Percentiles rank a stretch among this genome's conserved stretches.
phyloP scores from a whole-genome alignment of 495 filamentous ascomycete genomes.

The Hypoxylon crocopeplum region DNA sequence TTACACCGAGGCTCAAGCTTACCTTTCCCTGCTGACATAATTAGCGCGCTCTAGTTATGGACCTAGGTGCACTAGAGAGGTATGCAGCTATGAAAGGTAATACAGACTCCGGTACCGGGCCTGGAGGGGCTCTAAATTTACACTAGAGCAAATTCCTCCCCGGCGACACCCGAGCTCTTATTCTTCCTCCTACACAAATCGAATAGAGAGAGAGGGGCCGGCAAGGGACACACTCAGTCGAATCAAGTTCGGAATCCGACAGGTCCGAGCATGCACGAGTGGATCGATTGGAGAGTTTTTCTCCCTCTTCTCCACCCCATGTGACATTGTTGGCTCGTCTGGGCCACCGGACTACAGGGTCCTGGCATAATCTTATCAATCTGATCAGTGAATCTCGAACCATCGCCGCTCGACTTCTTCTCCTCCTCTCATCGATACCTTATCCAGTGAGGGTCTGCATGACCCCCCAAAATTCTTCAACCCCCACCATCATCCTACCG shows the following conservation, averaged over 20 bases:
- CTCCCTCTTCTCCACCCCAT: conserved; percentile 24
- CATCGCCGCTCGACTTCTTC: conserved; percentile 22
- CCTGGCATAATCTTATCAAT: conserved; percentile 51
- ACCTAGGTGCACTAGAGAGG: no score
- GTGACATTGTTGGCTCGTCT: conserved; percentile 28
- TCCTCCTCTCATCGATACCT: neutral
- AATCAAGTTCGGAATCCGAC: conserved; percentile 36
- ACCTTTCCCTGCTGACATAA: conserved; percentile 15
- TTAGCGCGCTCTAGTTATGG: no score
- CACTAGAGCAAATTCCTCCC: conserved; percentile 19
- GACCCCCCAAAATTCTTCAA: conserved; percentile 15
- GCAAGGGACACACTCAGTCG: neutral
- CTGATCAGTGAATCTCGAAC: conserved; percentile 45
- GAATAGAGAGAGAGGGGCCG: no score
- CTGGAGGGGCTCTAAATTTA: neutral
- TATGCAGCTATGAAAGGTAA: no score
- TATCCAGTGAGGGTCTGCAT: conserved; percentile 11
- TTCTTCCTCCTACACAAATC: neutral
- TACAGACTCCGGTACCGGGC: conserved; percentile 30
- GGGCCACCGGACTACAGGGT: conserved; percentile 29
- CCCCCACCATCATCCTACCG: conserved; percentile 20
- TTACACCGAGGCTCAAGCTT: conserved; percentile 4
- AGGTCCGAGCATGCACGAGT: conserved; percentile 32
- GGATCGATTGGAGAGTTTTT: conserved; percentile 25
- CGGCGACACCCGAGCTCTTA: conserved; percentile 20